Evolutionary conservation across 352 stramenopile genomes (phyloP), one percentile per base, ranked within the genome.

Genomic region (Globisporangium echinulatum): DNA sequence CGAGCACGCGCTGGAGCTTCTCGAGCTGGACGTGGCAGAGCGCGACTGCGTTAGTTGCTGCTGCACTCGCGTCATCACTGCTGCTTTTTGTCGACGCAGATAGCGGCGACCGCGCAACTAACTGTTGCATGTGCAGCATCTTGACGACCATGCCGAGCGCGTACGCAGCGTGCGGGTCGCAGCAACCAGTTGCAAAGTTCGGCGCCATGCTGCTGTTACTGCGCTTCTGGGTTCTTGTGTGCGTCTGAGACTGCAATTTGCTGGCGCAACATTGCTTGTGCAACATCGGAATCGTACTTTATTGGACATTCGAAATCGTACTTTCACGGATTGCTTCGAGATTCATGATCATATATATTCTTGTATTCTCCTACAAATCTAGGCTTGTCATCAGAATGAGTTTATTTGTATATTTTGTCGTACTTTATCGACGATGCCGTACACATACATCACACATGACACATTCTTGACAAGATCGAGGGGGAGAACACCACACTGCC

Each of bases 71-170:
- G 8, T 46, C 42, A 1, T 37, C 25, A 2, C 25, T 33, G 25
- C 25, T 33, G 25, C 25, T 33, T 33, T 33, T 33, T 33, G 25
- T 33, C 25, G 25, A 33, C 25, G 25, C 25, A 33, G 25, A 33
- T 33, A 33, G 25, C 25, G 25, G 3, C 25, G 25, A 33, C 1
- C 2, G 25, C 13, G 54, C 25, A 8, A 46, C 17, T 5, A 7
- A 11, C 8, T 56, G 11, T 42, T 52, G n/a, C 13, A 37, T 49
- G 40, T 54, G 58, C 49, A 61, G 43, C 55, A 67, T 53, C 55
- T 64, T 67, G 49, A 54, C 39, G 43, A 77, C 55, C 64, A 80
- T 68, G 11, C 67, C 69, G 17, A 80, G 52, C 17, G 72, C 69
- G 47, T 77, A 80, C 17, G 69, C 69, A 36, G 64, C 63, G 33